A percentile compares a stretch with the other conserved stretches of the same genome.
phyloP scores from a whole-genome alignment of 495 filamentous ascomycete species.

The Corynascus novoguineensis region DNA sequence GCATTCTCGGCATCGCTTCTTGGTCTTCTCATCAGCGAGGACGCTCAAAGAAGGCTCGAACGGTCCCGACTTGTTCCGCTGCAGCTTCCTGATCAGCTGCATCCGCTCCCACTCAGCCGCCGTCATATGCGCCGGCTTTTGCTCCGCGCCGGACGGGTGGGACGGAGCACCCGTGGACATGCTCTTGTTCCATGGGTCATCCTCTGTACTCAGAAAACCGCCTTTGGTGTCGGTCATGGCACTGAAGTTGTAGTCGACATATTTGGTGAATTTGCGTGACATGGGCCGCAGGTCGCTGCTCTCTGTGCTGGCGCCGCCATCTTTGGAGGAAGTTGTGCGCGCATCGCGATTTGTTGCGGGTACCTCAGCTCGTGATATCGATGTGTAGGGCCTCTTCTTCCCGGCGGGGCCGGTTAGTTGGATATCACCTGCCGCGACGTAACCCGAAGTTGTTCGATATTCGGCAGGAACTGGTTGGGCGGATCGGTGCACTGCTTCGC shows the following conservation, averaged over 20 bases:
- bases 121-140: conserved; percentile 84
- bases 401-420: conserved; percentile 34
- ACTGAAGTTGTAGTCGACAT: conserved; percentile 93
- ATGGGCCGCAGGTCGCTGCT: conserved; percentile 48
- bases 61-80: conserved; percentile 68
- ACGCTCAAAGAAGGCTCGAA: conserved; percentile 82
- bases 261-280: conserved; percentile 70
- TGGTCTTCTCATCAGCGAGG: conserved; percentile 54
- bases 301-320: conserved; percentile 50
- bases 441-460: conserved; percentile 36
- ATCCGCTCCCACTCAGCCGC: conserved; percentile 86
- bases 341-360: conserved; percentile 67
- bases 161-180: conserved; percentile 46
- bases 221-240: conserved; percentile 98
- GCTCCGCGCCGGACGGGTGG: conserved; percentile 40
- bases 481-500: conserved; percentile 49
- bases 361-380: conserved; percentile 55
- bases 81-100: conserved; percentile 61
- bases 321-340: conserved; percentile 24
- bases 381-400: conserved; percentile 50
- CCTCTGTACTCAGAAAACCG: conserved; percentile 78
- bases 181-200: conserved; percentile 83
- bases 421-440: conserved; percentile 35
- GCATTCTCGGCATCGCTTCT: conserved; percentile 80
- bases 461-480: conserved; percentile 25